Conservation (phyloP, 495 filamentous ascomycete genomes). For the Annulohypoxylon nitens region DNA sequence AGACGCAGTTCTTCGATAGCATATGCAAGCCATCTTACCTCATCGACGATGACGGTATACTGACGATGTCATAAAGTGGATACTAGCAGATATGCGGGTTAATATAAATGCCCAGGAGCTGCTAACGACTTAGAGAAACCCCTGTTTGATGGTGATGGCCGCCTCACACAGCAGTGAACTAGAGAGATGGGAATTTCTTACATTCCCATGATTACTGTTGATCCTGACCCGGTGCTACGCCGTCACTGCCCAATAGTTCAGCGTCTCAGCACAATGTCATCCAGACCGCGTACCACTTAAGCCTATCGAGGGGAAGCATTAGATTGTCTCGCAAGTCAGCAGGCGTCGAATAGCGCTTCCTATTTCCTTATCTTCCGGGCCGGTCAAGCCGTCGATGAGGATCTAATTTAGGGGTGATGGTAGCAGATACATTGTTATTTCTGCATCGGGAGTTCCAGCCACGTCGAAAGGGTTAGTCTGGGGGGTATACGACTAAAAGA, state of each 20-base stretch:
- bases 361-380: slow-evolving; percentile 40
- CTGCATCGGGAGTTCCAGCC: slow-evolving; percentile 29
- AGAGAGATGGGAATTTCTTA: slow-evolving; percentile 43
- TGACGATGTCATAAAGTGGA: slow-evolving; percentile 44
- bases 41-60: slow-evolving; percentile 39
- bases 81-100: slow-evolving; percentile 34
- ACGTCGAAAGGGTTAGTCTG: slow-evolving; percentile 10
- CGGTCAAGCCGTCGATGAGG: slow-evolving; percentile 38
- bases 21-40: slow-evolving; percentile 37
- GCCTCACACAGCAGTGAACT: slow-evolving; percentile 41
- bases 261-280: slow-evolving; percentile 33
- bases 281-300: slow-evolving; percentile 33
- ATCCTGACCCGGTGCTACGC: slow-evolving; percentile 25
- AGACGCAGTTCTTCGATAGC: slow-evolving; percentile 1
- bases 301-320: slow-evolving; percentile 18
- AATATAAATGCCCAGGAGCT: slow-evolving; percentile 42
- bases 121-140: slow-evolving; percentile 29
- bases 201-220: slow-evolving; percentile 37
- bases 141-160: slow-evolving; percentile 34
- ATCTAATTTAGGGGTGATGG: slow-evolving; percentile 20
- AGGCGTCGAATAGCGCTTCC: slow-evolving; percentile 37
- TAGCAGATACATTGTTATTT: slow-evolving; percentile 16
- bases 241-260: slow-evolving; percentile 33
- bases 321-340: slow-evolving; percentile 37
- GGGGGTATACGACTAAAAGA: slow-evolving; percentile 20